Base-by-base conservation (phyloP, 2,329 filamentous ascomycete genomes). In the Colletotrichum australisinense region DNA sequence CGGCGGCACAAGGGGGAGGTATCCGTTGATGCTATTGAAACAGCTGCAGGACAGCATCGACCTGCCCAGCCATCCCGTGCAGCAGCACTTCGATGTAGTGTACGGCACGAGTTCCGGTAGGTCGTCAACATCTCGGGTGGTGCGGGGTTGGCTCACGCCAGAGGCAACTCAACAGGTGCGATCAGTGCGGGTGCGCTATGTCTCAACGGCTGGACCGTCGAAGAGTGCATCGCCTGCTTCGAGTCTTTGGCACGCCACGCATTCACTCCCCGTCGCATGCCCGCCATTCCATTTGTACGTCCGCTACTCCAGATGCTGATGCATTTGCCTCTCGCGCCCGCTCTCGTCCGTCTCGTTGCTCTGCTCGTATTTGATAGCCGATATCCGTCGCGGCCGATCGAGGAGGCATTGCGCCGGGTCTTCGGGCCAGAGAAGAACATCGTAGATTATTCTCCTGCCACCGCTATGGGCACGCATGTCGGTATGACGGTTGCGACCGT, bases 1-100 rank as follows among this genome's bases (percentile, higher is more conserved):
- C n/a, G 77, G 80, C 22, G 79, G 80, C 3, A 76, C 80, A 32
- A 77, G 80, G 12, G 79, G 80, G 3, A 72, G 81, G 5, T 80
- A 79, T 11, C 73, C 69, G 4, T 77, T 81, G 5, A 56, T 75
- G 14, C 79, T 82, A 56, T 74, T 81, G 11, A 65, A 79, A 63
- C 63, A 77, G 22, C 63, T 82, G 11, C 78, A 81, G 75, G 66
- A 76, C 26, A 69, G 49, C 12, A 71, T 80, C 58, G n/a, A 70
- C 24, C 49, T 65, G 28, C 60, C 53, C 1, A 35, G 56, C 35
- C 35, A 65, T n/a, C 32, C 49, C n/a, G 26, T 70, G 26, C n/a
- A 65, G n/a, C 5, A 57, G 7, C 56, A 46, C 30, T 65, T 70
- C 52, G 52, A 64, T n/a, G 52, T 69, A 3, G 42, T 69, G 59